Base-by-base conservation (phyloP, 2,329 filamentous ascomycete genomes). In the Penicillium brevicompactum region DNA sequence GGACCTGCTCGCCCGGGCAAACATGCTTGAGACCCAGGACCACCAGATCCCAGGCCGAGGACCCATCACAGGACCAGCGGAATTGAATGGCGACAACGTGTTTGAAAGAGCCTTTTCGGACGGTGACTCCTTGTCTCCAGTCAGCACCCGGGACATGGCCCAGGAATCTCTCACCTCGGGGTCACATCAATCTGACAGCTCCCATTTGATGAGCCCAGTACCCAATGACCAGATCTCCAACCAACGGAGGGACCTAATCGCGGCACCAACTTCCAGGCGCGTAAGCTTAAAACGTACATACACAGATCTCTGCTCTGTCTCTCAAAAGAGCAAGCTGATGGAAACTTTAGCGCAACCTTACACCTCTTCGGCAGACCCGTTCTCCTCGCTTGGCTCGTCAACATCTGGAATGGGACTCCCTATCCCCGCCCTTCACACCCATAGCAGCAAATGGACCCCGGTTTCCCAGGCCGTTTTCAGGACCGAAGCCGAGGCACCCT, bases 401-500 rank as follows among this genome's bases (percentile, higher is more conserved):
- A 65, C 68, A 18, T 58, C 70, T 49, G 72, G 75, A 49, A 64
- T 74, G 51, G 72, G 74, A 41, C 81, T 72, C 22, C 67, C 67
- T 14, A 65, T 68, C 11, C 79, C 87, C 14, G 79, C 83, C 9
- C 83, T 90, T n/a, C 93, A 97, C 73, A 89, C 89, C 8, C 92
- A 97, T 74, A 89, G 91, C 55, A 94, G 90, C 66, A 86, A 94
- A 72, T 96, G 92, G 87, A 87, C 90, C 13, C 92, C 92, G 7
- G 90, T 91, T 41, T 90, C 93, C 5, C 94, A 99, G 73, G 94
- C 94, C 50, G 97, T 99, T 54, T 99, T 99, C 71, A 95, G 93
- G 7, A 99, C 94, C n/a, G 91, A 96, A 73, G 84, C 90, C 13
- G 87, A 89, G 60, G 84, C 91, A 8, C 94, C 93, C 3, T 99